Evolutionary conservation across 352 stramenopile species (phyloP), one percentile per base, ranked within the genome.

Genomic region (Thraustochytrium striatum): DNA sequence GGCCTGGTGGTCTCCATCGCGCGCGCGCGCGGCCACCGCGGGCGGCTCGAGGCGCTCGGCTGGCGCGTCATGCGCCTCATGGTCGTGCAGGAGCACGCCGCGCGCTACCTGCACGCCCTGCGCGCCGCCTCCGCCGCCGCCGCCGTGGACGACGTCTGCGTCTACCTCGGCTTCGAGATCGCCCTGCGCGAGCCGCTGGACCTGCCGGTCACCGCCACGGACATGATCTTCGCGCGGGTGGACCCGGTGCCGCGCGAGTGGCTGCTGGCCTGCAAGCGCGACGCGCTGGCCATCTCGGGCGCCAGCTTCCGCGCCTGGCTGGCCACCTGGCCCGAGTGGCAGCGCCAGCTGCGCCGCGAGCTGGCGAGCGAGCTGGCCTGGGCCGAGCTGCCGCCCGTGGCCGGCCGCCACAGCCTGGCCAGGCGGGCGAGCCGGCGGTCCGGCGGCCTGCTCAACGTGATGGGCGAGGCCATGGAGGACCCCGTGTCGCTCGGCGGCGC

Each of bases 161-260:
- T 75, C 21, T 75, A 55, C 36, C 36, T 75, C 33, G 41, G 65
- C 65, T 75, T 75, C 52, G 65, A 75, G 50, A 38, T 75, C 21
- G 65, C 32, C 1, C 50, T 75, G 0, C 41, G 41, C 11, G 16
- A 38, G 21, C 41, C 58, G 9, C 65, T 75, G 0, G 47, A 72
- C 47, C 36, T 75, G 13, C 65, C 65, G 0, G 65, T 75, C n/a
- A 30, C 65, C 7, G 65, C 65, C 25, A 38, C 39, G 32, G 65
- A 61, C 44, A 30, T 55, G 30, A 11, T 58, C 13, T 75, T 75
- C 39, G 41, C 65, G 19, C 9, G 68, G 41, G 65, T 75, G 65
- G 44, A 61, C 28, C 44, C 39, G 0, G 65, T 75, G 11, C 58
- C 65, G 8, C 41, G 68, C 5, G 65, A 72, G 11, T 39, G 68